These are phyloP conservation scores for Oryza meridionalis DNA, from an alignment of 176 grass and related monocot genomes.

Conservation along the genomic window DNA sequence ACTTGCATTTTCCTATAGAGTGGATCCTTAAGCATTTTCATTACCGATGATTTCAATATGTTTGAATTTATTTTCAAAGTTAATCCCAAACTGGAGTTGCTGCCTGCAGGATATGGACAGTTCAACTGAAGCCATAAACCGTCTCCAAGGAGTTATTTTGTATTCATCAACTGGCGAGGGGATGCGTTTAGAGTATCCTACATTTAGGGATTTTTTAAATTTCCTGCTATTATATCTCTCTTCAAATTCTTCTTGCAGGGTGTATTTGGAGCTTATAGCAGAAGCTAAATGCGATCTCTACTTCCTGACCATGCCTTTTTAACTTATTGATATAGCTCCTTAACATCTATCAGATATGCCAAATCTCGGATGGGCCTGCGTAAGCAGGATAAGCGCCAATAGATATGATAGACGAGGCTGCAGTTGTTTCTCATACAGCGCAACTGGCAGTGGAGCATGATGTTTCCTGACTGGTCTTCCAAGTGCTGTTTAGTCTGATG, in stretches of 20 bases:
- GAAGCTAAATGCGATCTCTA: background rate
- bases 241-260: constrained; percentile 5
- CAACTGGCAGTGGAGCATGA: background rate
- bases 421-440: constrained; percentile 10
- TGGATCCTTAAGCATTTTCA: background rate
- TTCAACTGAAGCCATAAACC: constrained; percentile 80
- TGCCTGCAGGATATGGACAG: constrained; percentile 66
- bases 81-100: constrained; percentile 22
- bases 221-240: constrained; percentile 20
- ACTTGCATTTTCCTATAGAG: background rate
- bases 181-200: constrained; percentile 98
- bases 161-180: constrained; percentile 76
- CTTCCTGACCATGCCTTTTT: constrained; percentile 7
- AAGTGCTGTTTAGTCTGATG: background rate
- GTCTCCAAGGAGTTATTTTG: constrained; percentile 80
- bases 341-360: constrained; percentile 80
- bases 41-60: background rate
- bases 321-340: constrained; percentile 9
- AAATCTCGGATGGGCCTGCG: constrained; percentile 94
- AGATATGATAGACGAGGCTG: constrained; percentile 32
- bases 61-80: constrained; percentile 6
- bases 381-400: constrained; percentile 54
- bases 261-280: constrained; percentile 18
- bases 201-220: constrained; percentile 29
- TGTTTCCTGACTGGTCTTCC: background rate